Evolutionary conservation across 2,329 filamentous ascomycete species (phyloP).

Genomic region (Colletotrichum sp.): DNA sequence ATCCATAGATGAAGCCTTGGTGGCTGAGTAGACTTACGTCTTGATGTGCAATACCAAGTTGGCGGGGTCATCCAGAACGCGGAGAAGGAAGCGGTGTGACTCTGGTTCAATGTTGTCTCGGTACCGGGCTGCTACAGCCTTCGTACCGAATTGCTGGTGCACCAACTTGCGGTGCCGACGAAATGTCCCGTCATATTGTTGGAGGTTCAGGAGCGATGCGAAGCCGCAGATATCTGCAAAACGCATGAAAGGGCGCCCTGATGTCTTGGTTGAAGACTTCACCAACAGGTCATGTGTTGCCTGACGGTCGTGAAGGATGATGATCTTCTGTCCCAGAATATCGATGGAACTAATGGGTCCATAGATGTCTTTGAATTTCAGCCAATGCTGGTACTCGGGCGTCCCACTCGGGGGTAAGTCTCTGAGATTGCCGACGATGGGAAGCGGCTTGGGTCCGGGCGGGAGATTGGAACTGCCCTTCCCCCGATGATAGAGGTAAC

Average conservation of each 20-base stretch:
- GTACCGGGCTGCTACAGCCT: neutral
- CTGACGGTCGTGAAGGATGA: constrained; percentile 28
- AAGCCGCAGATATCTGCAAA: neutral
- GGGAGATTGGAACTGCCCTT: neutral
- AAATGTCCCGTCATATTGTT: neutral
- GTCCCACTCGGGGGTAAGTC: constrained; percentile 42
- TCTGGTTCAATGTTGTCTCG: neutral
- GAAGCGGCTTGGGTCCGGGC: constrained; percentile 35
- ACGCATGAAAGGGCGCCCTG: neutral
- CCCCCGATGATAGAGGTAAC: neutral
- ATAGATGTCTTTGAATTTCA: constrained; percentile 37
- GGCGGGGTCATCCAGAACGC: neutral
- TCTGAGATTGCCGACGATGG: constrained; percentile 49
- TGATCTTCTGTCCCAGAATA: constrained; percentile 41
- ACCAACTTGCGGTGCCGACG: neutral
- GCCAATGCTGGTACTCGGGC: constrained; percentile 38
- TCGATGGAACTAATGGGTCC: constrained; percentile 36
- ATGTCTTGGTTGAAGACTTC: neutral
- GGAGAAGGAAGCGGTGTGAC: neutral
- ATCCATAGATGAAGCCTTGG: neutral
- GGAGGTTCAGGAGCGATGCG: neutral
- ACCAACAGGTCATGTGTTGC: neutral
- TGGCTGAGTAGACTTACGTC: neutral
- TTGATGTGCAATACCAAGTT: neutral
- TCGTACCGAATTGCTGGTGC: neutral